Evolutionary conservation across 305 asterid genomes (phyloP).

Genomic region (Rubia occidens): DNA sequence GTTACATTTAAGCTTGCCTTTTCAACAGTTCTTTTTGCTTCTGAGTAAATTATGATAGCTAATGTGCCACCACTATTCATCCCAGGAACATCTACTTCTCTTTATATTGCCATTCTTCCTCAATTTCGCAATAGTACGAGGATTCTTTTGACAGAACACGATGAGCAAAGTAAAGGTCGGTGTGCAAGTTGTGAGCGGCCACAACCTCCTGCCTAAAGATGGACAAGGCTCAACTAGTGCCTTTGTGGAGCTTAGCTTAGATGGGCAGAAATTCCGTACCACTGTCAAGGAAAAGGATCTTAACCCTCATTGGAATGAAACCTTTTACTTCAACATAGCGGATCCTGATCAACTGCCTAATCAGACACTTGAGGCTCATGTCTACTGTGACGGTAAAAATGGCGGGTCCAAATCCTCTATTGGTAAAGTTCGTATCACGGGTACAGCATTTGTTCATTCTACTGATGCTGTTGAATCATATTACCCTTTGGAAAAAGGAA

Average conservation of each 20-base stretch:
- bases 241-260: slow-evolving; percentile 70
- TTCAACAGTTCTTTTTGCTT: slow-evolving; percentile 5
- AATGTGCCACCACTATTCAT: slow-evolving; percentile 3
- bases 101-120: not conserved
- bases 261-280: slow-evolving; percentile 69
- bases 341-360: slow-evolving; percentile 45
- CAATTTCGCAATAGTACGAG: not conserved
- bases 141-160: slow-evolving; percentile 9
- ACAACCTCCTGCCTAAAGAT: slow-evolving; percentile 70
- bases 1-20: not conserved
- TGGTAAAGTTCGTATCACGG: slow-evolving; percentile 56
- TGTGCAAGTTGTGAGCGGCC: slow-evolving; percentile 76
- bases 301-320: slow-evolving; percentile 69
- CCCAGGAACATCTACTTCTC: not conserved
- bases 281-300: slow-evolving; percentile 74
- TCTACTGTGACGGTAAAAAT: slow-evolving; percentile 39
- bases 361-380: slow-evolving; percentile 61
- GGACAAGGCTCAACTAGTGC: slow-evolving; percentile 70
- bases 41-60: not conserved
- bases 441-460: slow-evolving; percentile 59
- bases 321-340: slow-evolving; percentile 61
- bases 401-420: slow-evolving; percentile 47
- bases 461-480: slow-evolving; percentile 65
- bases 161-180: slow-evolving; percentile 81
- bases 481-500: slow-evolving; percentile 69